Percentiles rank a stretch among this genome's conserved stretches.
Conservation (phyloP, 2,329 filamentous ascomycete genomes). For the Diaporthe sp. region DNA sequence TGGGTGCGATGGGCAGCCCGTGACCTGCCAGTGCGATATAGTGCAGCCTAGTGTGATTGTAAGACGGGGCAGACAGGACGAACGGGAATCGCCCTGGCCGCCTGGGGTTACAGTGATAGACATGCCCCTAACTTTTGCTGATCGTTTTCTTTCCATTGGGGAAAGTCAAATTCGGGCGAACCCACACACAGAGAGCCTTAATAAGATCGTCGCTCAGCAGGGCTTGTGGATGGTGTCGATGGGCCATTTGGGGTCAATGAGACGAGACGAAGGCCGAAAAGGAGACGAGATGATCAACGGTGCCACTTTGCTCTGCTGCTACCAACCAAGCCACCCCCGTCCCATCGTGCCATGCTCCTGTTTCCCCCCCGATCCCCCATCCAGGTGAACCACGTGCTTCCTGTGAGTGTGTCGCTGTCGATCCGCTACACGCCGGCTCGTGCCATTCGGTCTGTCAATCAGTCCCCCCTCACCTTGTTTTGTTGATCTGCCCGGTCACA, state of each 20-base stretch:
- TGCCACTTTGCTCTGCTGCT: neutral
- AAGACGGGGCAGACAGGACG: neutral
- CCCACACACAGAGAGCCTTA: neutral
- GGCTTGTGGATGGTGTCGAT: neutral
- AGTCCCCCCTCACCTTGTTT: neutral
- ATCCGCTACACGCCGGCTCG: conserved; percentile 13
- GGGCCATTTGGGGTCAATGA: neutral
- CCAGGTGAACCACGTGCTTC: conserved; percentile 21
- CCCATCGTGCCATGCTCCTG: neutral
- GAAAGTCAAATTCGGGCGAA: neutral
- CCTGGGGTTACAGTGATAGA: conserved; percentile 10
- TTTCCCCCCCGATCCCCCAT: neutral
- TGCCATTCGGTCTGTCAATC: neutral
- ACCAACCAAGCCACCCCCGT: conserved; percentile 13
- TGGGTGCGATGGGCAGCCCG: conserved; percentile 16
- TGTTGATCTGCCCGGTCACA: neutral
- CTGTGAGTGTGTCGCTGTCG: neutral
- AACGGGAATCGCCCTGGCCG: conserved; percentile 12
- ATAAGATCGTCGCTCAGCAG: conserved; percentile 12
- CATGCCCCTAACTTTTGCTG: neutral
- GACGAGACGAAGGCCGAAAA: conserved; percentile 15
- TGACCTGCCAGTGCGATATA: conserved; percentile 19
- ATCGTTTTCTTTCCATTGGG: neutral
- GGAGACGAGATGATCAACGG: conserved; percentile 12
- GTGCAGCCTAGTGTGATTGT: neutral